A percentile compares a stretch with the other conserved stretches of the same genome.
Conservation (phyloP, 202 grass and related monocot genomes). For the Miscanthus sacchariflorus region DNA sequence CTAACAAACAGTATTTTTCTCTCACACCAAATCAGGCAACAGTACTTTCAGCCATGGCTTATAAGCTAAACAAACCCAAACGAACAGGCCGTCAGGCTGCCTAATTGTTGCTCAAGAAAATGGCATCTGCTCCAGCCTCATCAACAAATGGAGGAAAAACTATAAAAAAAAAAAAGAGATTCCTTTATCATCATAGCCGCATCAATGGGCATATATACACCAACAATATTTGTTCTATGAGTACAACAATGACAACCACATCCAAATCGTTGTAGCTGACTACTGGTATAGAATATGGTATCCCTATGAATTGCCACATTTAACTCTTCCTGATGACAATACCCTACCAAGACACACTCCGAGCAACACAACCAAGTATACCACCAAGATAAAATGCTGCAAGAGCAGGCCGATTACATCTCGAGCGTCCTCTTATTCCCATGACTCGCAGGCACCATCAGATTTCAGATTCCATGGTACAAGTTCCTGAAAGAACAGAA, state of each 20-base stretch:
- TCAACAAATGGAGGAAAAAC: not conserved
- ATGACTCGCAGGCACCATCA: slow-evolving; percentile 17
- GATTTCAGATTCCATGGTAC: not conserved
- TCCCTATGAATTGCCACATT: slow-evolving; percentile 37
- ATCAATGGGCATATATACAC: slow-evolving; percentile 48
- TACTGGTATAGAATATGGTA: slow-evolving; percentile 21
- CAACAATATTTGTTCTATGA: slow-evolving; percentile 30
- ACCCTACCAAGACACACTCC: slow-evolving; percentile 18
- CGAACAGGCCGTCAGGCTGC: not conserved
- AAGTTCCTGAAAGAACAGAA: slow-evolving; percentile 25
- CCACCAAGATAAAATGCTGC: slow-evolving; percentile 30
- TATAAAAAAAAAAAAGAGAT: not conserved
- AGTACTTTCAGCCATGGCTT: too few relatives aligned
- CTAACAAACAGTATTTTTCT: too few relatives aligned
- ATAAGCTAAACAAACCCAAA: too few relatives aligned
- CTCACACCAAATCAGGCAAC: too few relatives aligned
- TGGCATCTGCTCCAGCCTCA: not conserved
- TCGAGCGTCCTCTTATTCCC: slow-evolving; percentile 1
- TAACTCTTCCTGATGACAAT: slow-evolving; percentile 17
- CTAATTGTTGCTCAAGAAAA: not conserved
- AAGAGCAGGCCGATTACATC: not conserved
- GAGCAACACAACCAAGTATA: slow-evolving; percentile 41
- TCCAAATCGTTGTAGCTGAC: not conserved
- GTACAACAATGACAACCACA: slow-evolving; percentile 37
- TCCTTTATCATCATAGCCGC: slow-evolving; percentile 39